Conservation (phyloP, 305 asterid species). For the Fraxinus dipetala region DNA sequence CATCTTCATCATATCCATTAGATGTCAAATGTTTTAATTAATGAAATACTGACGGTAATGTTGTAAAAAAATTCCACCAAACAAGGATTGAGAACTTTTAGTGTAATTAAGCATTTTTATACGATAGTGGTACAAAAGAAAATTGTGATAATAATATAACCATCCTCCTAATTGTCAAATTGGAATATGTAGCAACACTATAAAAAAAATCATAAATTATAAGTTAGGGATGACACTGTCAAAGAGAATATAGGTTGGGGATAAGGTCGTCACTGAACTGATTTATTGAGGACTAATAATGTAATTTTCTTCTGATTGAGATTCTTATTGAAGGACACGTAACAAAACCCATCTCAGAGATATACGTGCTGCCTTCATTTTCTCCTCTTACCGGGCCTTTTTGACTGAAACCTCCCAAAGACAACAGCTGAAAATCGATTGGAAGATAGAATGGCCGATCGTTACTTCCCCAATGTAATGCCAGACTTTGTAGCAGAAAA, state of each 20-base stretch:
- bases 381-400: background rate
- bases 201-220: too few species aligned
- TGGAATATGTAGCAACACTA: too few species aligned
- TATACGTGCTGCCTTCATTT: background rate
- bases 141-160: too few species aligned
- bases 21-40: too few species aligned
- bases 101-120: too few species aligned
- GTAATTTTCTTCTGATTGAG: background rate
- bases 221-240: too few species aligned
- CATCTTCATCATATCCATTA: too few species aligned
- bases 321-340: background rate
- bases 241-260: background rate
- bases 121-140: too few species aligned
- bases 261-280: background rate
- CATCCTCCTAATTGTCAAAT: too few species aligned
- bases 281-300: background rate
- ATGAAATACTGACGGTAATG: too few species aligned
- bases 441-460: conserved; percentile 51
- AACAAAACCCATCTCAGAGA: background rate
- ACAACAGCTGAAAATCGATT: background rate
- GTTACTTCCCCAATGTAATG: conserved; percentile 52
- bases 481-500: conserved; percentile 57
- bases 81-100: too few species aligned
- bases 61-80: too few species aligned
- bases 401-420: background rate